These are phyloP conservation scores for Floccularia luteovirens DNA, from an alignment of 768 basidiomycete species.

Conservation along the genomic window DNA sequence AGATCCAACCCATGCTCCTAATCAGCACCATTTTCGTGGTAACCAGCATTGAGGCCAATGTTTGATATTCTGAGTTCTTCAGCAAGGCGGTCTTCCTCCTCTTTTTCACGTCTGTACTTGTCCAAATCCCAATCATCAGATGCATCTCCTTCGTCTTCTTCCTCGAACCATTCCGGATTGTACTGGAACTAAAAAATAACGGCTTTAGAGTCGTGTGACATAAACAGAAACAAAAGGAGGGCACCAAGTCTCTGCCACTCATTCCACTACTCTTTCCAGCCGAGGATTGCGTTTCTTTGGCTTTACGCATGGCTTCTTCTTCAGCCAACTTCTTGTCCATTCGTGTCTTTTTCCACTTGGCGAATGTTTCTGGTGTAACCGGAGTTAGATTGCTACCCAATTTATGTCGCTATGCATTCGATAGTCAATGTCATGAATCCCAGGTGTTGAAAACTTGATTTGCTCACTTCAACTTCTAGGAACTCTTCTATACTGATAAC, in stretches of 20 bases:
- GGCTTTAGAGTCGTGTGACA: constrained; percentile 1
- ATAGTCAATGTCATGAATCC: background rate
- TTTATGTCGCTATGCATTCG: constrained; percentile 73
- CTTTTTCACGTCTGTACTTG: constrained; percentile 55
- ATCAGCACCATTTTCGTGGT: constrained; percentile 17
- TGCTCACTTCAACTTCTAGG: constrained; percentile 97
- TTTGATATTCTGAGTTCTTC: constrained; percentile 46
- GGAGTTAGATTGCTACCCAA: constrained; percentile 86
- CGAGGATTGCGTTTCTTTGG: constrained; percentile 72
- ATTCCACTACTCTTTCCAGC: constrained; percentile 92
- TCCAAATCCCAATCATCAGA: constrained; percentile 53
- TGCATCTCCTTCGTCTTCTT: constrained; percentile 48
- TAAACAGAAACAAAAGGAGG: constrained; percentile 15
- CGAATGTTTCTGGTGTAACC: constrained; percentile 87
- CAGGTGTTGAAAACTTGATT: constrained; percentile 11
- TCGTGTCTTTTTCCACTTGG: constrained; percentile 91
- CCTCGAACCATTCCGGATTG: constrained; percentile 92
- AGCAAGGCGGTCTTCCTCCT: constrained; percentile 47
- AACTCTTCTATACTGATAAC: constrained; percentile 94
- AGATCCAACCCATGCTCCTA: too few species aligned
- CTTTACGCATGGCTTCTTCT: constrained; percentile 67
- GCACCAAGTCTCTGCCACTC: constrained; percentile 91
- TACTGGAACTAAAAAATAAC: constrained; percentile 76
- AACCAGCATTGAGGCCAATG: constrained; percentile 28
- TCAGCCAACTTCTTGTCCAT: constrained; percentile 95